Conservation (phyloP, 2,329 filamentous ascomycete genomes). For the Neoarthrinium moseri region DNA sequence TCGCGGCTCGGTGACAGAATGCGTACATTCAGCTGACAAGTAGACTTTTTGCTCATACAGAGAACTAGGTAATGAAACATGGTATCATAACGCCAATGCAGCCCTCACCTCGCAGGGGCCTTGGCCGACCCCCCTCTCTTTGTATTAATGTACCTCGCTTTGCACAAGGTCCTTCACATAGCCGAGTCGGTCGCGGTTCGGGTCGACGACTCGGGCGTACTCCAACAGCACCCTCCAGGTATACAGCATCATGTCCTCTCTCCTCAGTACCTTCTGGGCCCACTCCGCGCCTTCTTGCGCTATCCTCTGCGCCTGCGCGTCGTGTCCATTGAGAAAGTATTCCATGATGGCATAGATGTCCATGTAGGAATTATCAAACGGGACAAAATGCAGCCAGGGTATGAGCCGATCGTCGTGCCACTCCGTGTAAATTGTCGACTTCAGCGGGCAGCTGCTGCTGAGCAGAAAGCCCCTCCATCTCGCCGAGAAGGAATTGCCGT, state of each 20-base stretch:
- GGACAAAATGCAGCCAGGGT: conserved; percentile 72
- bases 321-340: conserved; percentile 57
- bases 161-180: conserved; percentile 39
- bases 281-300: conserved; percentile 59
- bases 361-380: conserved; percentile 66
- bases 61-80: no score
- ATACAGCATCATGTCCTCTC: conserved; percentile 67
- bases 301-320: conserved; percentile 54
- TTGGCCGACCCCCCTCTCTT: no score
- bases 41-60: no score
- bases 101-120: no score
- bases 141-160: no score
- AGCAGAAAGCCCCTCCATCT: conserved; percentile 64
- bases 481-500: conserved; percentile 66
- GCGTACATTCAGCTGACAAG: no score
- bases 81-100: no score
- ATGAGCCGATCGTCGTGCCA: conserved; percentile 72
- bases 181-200: conserved; percentile 31
- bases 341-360: conserved; percentile 66
- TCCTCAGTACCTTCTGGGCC: conserved; percentile 59
- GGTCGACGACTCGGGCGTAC: conserved; percentile 50
- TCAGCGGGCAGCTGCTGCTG: conserved; percentile 65
- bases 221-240: conserved; percentile 60
- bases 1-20: no score
- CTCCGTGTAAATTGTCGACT: conserved; percentile 70